Conservation (phyloP, 768 basidiomycete genomes). For the Clitopilus hobsonii region DNA sequence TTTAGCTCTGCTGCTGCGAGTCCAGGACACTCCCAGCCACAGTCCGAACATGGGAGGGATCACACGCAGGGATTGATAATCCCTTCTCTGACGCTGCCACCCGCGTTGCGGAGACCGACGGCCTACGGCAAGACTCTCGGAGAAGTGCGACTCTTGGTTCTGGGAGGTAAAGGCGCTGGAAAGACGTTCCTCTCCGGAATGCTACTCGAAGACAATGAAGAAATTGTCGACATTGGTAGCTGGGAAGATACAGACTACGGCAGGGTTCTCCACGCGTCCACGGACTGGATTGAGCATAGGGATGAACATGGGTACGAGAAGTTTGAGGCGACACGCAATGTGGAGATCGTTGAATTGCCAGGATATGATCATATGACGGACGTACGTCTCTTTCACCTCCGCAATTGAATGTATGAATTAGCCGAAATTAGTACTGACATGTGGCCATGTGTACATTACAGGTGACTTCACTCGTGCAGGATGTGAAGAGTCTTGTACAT, state of each 20-base stretch:
- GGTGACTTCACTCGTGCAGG: neutral
- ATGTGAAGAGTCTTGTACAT: slow-evolving; percentile 34
- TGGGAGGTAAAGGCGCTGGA: slow-evolving; percentile 39
- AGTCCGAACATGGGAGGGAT: slow-evolving; percentile 32
- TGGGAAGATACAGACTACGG: slow-evolving; percentile 50
- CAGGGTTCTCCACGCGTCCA: slow-evolving; percentile 52
- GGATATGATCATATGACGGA: slow-evolving; percentile 38
- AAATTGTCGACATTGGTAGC: slow-evolving; percentile 55
- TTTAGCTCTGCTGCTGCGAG: slow-evolving; percentile 72
- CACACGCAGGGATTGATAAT: slow-evolving; percentile 58
- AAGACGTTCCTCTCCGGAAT: slow-evolving; percentile 42
- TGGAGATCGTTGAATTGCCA: slow-evolving; percentile 53
- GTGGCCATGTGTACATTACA: neutral
- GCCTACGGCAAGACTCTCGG: slow-evolving; percentile 68
- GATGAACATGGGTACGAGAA: slow-evolving; percentile 64
- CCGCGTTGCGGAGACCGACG: slow-evolving; percentile 58
- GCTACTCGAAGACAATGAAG: slow-evolving; percentile 61
- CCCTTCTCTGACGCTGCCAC: slow-evolving; percentile 61
- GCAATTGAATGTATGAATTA: neutral
- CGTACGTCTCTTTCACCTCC: slow-evolving; percentile 25
- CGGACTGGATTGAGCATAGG: slow-evolving; percentile 67
- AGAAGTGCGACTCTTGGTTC: slow-evolving; percentile 50
- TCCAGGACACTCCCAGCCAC: slow-evolving; percentile 47
- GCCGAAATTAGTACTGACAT: neutral
- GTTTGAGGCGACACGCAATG: slow-evolving; percentile 59